Evolutionary conservation across 73 alveolate genomes (phyloP).

Genomic region (Paramecium primaurelia): DNA sequence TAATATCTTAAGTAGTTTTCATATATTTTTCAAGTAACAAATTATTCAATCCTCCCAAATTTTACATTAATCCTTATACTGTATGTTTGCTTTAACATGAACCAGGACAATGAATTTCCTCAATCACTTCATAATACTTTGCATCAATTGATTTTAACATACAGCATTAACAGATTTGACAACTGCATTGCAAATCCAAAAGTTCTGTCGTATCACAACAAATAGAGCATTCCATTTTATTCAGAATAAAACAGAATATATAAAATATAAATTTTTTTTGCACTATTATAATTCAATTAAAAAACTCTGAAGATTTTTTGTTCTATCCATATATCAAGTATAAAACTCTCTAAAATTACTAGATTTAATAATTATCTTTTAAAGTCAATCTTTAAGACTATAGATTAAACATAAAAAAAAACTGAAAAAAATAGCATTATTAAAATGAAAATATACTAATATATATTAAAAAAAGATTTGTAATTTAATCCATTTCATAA

Average conservation of each 20-base stretch:
- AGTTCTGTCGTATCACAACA: neutral
- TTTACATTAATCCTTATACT: neutral
- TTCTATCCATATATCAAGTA: too few relatives aligned
- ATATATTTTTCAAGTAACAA: neutral
- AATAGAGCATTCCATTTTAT: constrained; percentile 20
- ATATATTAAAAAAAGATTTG: neutral
- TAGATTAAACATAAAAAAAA: too few relatives aligned
- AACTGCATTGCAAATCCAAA: neutral
- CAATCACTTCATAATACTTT: constrained; percentile 3
- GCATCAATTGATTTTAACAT: constrained; percentile 11
- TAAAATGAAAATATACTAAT: too few relatives aligned
- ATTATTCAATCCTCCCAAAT: constrained; percentile 2
- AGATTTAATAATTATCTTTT: too few relatives aligned
- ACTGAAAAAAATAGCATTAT: neutral
- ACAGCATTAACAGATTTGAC: neutral
- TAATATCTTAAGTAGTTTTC: neutral
- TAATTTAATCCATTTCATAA: neutral
- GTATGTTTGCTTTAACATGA: neutral
- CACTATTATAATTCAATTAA: neutral
- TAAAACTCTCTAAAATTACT: too few relatives aligned
- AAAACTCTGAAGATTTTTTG: neutral
- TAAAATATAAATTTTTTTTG: neutral
- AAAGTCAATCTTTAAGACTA: neutral
- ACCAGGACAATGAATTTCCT: constrained; percentile 18
- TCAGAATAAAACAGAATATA: constrained; percentile 33